Base-by-base conservation (phyloP, 139 green algal species). In the Chlamydomonas applanata region DNA sequence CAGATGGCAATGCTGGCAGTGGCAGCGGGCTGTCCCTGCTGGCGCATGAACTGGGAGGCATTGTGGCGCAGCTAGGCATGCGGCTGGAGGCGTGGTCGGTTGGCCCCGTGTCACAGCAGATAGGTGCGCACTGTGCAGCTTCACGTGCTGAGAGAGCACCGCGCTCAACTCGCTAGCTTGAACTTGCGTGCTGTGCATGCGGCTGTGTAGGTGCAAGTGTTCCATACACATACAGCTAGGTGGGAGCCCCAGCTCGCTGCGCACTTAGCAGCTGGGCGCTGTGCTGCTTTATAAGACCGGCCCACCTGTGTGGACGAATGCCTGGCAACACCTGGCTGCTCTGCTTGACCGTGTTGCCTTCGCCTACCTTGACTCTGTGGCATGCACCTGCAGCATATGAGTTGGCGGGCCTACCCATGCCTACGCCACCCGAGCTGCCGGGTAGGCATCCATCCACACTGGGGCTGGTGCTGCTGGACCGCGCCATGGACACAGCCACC, bases 31-130 rank as follows among this genome's bases (percentile, higher is more conserved):
- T 90, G 7, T 69, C 69, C 14, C 73, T 93, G 52, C 67, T 89
- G 65, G 82, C 89, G 0, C 89, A 94, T 35, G 46, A 40, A 11
- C 76, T 94, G 45, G 71, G 80, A 9, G 77, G 74, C 54, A 5
- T 88, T 11, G 78, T 73, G 0, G 75, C 69, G 4, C 46, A 83
- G 35, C 60, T 93, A 66, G 83, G 84, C 33, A 33, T 72, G 20
- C 76, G 79, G n/a, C 62, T 87, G 4, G 89, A 91, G n/a, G 72
- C 73, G 0, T 93, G 86, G 53, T 76, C 85, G 0, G 30, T 91
- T 1, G 89, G 89, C 0, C 82, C 83, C 14, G 82, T 83, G 22
- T 74, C 79, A 17, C 22, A 46, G 0, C 67, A 71, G 4, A 52
- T 92, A 29, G 85, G 82, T 84, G 45, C 33, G 27, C 33, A 44